Evolutionary conservation across 2,329 filamentous ascomycete species (phyloP).

Genomic region (Pestalotiopsis sp.): DNA sequence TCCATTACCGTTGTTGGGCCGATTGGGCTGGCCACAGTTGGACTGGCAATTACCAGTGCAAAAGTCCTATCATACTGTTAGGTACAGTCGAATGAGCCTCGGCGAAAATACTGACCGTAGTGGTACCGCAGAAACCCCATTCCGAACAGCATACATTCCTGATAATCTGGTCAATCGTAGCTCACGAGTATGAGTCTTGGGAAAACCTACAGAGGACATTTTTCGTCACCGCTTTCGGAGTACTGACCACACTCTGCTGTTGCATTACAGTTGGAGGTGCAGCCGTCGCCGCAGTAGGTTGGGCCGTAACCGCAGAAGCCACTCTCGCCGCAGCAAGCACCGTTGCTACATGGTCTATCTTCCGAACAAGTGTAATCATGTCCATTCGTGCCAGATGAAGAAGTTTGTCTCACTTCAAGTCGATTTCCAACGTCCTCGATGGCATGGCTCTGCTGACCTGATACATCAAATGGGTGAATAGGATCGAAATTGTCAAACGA

Average conservation of each 20-base stretch:
- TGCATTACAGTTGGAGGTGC: slow-evolving; percentile 1
- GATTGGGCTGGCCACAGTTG: no score
- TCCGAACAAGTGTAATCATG: not conserved
- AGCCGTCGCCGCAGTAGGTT: not conserved
- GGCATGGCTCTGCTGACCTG: not conserved
- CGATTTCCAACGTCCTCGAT: not conserved
- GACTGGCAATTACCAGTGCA: no score
- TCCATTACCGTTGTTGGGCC: no score
- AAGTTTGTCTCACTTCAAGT: not conserved
- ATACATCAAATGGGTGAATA: not conserved
- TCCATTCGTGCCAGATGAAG: not conserved
- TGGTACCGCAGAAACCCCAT: not conserved
- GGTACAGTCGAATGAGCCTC: no score
- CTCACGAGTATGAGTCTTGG: not conserved
- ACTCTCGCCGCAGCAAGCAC: not conserved
- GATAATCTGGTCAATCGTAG: not conserved
- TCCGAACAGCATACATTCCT: slow-evolving; percentile 1
- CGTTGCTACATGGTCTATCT: not conserved
- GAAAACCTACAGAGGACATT: slow-evolving; percentile 2
- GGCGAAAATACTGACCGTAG: no score
- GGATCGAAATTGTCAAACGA: not conserved
- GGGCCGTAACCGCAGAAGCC: slow-evolving; percentile 5
- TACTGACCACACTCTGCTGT: slow-evolving; percentile 6
- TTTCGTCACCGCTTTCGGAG: not conserved
- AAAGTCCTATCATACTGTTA: no score